Conservation (phyloP, 2,329 filamentous ascomycete species). For the Colletotrichum cuscutae region DNA sequence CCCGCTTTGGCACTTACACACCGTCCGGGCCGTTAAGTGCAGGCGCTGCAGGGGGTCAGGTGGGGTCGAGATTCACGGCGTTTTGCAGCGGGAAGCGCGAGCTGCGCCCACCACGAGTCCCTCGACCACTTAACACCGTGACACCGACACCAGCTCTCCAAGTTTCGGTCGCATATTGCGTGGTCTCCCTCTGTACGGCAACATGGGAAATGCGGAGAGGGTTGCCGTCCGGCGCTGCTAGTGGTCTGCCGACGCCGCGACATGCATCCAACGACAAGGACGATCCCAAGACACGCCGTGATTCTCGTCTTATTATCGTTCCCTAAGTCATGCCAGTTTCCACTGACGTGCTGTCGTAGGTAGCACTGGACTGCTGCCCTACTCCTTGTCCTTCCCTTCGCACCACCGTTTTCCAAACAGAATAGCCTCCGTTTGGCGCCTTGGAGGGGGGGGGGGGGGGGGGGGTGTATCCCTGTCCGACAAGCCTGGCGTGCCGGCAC, state of each 20-base stretch:
- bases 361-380: not conserved
- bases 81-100: slow-evolving; percentile 17
- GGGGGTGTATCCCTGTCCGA: too few species aligned
- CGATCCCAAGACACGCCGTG: slow-evolving; percentile 26
- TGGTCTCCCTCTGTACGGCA: not conserved
- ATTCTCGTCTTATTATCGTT: slow-evolving; percentile 32
- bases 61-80: slow-evolving; percentile 8
- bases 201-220: slow-evolving; percentile 1
- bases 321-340: slow-evolving; percentile 30
- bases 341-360: slow-evolving; percentile 7
- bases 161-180: slow-evolving; percentile 2
- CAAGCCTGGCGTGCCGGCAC: too few species aligned
- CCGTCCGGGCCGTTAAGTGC: slow-evolving; percentile 18
- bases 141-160: slow-evolving; percentile 21
- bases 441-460: not conserved
- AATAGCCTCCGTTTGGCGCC: slow-evolving; percentile 1
- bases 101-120: slow-evolving; percentile 7
- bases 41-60: slow-evolving; percentile 23
- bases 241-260: slow-evolving; percentile 17
- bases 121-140: slow-evolving; percentile 1
- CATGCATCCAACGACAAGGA: slow-evolving; percentile 28
- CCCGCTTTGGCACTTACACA: slow-evolving; percentile 12
- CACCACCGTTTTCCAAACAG: slow-evolving; percentile 22
- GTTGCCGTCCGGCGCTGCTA: not conserved
- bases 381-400: not conserved